Evolutionary conservation across 352 stramenopile genomes (phyloP), one percentile per base, ranked within the genome.

Genomic region (Globisporangium takayamanum): DNA sequence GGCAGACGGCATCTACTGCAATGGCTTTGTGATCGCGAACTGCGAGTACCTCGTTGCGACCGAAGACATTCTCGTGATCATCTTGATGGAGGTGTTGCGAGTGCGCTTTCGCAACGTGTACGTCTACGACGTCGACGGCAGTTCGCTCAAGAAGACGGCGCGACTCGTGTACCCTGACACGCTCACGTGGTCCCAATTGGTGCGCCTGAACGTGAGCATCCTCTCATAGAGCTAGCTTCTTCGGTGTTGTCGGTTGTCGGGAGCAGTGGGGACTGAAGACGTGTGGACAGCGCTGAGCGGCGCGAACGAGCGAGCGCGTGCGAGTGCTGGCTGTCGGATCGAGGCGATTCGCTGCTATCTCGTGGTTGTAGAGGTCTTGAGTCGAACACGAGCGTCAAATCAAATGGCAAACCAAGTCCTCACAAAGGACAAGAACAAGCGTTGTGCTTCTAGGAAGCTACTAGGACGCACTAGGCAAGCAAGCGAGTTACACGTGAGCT

Each of bases 21-120:
- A 45, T 12, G 63, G 67, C 22, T 80, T 74, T 59, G 60, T 75
- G 16, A 72, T 73, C 28, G 67, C 55, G 14, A 67, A 69, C 56
- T 30, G 55, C 50, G 60, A 67, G 49, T 74, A 67, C 33, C 52
- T 74, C 2, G 50, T 74, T 16, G 44, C 52, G 7, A 69, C 59
- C 20, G 52, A 55, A 53, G 64, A 72, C 25, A 68, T 57, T 26
- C 55, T 64, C 53, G 55, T 54, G 16, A 63, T 74, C 28, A 20
- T 69, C 2, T 12, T 33, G 22, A 30, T 51, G 33, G 11, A 39
- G 7, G 6, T 39, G 33, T 7, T 39, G 33, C 33, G 33, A 39
- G 33, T 39, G 33, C 33, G 33, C 33, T 39, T 39, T 39, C 33
- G 33, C 33, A 39, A 20, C 46, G 20, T 51, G 46, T 30, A 33